Evolutionary conservation across 1,284 basidiomycete species (phyloP), one percentile per base, ranked within the genome.

Genomic region (Ceraceosorus bombacis): DNA sequence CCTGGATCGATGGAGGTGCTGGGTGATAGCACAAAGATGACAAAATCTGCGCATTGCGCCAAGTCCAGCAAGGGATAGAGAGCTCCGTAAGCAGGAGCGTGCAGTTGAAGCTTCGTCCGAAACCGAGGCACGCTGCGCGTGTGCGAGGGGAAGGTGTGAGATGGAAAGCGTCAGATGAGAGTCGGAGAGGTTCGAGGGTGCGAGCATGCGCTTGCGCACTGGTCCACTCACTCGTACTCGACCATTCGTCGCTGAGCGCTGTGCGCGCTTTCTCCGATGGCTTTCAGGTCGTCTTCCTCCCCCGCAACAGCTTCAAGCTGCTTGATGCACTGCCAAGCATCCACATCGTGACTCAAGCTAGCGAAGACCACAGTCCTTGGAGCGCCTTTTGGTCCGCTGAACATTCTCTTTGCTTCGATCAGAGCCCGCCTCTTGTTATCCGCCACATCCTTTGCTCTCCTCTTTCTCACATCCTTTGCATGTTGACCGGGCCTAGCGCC

Each of bases 31-130:
- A 88, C 82, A 64, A 95, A 85, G 10, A 97, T 81, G 49, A 93
- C 86, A 73, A 95, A 96, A 79, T 98, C 94, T 9, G 91, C 89
- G 2, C 85, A 88, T 74, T 91, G 87, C 72, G 87, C 88, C 0
- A 88, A 87, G 73, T 96, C 92, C 43, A 98, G 82, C 0, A 89
- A 84, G 2, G 86, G 83, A 74, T 90, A 93, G 49, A 91, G 73
- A 4, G 72, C 73, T 43, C 71, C 75, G 62, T 76, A 71, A 4
- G 71, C 69, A 82, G 81, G 57, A 12, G 86, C 84, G 56, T 92
- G 82, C 76, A 95, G 87, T 73, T 95, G 91, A 0, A 96, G 80
- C 4, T 86, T 88, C 0, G 92, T 90, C 78, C 89, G 90, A 82
- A 91, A 95, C 8, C 89, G 84, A 6, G 55, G 39, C 15, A 60